A percentile compares a stretch with the other conserved stretches of the same genome.
Conservation (phyloP, 768 basidiomycete genomes). For the Neoboletus subvelutipes region DNA sequence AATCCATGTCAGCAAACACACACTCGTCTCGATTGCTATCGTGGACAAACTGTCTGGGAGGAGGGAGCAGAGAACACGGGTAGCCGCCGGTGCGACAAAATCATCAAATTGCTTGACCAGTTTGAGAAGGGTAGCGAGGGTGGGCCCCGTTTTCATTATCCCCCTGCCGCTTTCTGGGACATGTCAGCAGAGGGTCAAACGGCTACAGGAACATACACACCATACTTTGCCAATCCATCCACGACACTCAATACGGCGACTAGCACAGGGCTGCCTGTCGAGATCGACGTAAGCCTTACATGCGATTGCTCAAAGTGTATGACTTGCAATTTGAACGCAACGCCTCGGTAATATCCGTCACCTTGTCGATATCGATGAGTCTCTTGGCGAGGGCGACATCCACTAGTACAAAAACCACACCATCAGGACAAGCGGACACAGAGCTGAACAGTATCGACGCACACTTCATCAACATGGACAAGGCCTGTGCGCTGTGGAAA, state of each 20-base stretch:
- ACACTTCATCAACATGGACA: slow-evolving; percentile 28
- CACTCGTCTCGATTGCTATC: background rate
- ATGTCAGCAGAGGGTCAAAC: background rate
- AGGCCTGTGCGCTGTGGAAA: slow-evolving; percentile 28
- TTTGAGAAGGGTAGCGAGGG: slow-evolving; percentile 18
- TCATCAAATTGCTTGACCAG: slow-evolving; percentile 26
- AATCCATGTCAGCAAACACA: background rate
- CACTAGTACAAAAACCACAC: slow-evolving; percentile 7
- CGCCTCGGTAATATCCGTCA: slow-evolving; percentile 19
- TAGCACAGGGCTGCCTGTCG: slow-evolving; percentile 18
- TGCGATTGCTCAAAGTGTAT: background rate
- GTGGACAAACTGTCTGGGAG: slow-evolving; percentile 21
- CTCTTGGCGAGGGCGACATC: slow-evolving; percentile 8
- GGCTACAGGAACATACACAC: slow-evolving; percentile 1
- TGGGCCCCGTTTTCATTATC: slow-evolving; percentile 5
- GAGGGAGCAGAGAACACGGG: slow-evolving; percentile 24
- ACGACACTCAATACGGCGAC: slow-evolving; percentile 26
- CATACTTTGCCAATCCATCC: slow-evolving; percentile 12
- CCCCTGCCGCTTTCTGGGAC: slow-evolving; percentile 5
- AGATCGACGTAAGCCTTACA: background rate
- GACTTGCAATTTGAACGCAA: slow-evolving; percentile 20
- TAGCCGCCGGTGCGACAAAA: slow-evolving; percentile 30
- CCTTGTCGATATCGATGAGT: slow-evolving; percentile 17
- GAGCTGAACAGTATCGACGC: background rate
- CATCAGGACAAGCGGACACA: background rate